phyloP scores from a whole-genome alignment of 1,284 basidiomycete genomes.

The Tremellales sp. region DNA sequence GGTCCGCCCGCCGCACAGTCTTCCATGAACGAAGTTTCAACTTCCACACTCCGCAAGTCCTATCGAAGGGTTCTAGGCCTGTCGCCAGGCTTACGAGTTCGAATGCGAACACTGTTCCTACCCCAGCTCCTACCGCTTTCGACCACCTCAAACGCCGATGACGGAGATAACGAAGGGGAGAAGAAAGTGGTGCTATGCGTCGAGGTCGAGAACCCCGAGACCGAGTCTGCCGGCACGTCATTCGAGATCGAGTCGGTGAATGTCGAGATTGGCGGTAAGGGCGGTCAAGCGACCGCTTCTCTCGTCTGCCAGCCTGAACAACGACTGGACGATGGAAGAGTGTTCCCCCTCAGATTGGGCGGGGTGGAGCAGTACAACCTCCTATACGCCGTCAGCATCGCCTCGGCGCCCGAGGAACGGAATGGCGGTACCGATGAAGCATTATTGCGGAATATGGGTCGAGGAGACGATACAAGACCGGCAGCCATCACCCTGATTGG shows the following conservation, averaged over 20 bases:
- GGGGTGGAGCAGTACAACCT: slow-evolving; percentile 77
- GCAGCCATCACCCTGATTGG: slow-evolving; percentile 75
- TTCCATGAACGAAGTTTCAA: not conserved
- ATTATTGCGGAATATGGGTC: slow-evolving; percentile 19
- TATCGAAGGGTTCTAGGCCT: slow-evolving; percentile 73
- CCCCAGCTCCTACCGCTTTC: slow-evolving; percentile 63
- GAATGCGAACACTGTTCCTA: slow-evolving; percentile 82
- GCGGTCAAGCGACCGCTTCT: slow-evolving; percentile 58
- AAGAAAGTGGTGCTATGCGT: slow-evolving; percentile 78
- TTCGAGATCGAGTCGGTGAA: slow-evolving; percentile 70
- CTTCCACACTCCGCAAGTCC: slow-evolving; percentile 69
- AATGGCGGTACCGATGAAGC: slow-evolving; percentile 11
- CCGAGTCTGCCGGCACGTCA: slow-evolving; percentile 50
- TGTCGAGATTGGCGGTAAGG: slow-evolving; percentile 69
- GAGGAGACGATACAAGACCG: slow-evolving; percentile 60
- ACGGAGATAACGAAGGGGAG: slow-evolving; percentile 69
- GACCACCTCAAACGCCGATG: slow-evolving; percentile 51
- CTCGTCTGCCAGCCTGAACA: slow-evolving; percentile 44
- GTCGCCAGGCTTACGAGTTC: slow-evolving; percentile 73
- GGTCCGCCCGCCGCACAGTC: not conserved
- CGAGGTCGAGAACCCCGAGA: slow-evolving; percentile 62
- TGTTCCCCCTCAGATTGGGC: slow-evolving; percentile 67
- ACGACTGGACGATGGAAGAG: slow-evolving; percentile 40
- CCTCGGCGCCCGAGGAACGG: slow-evolving; percentile 13
- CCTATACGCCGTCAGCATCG: slow-evolving; percentile 67